Evolutionary conservation across 768 basidiomycete species (phyloP), one percentile per base, ranked within the genome.

Genomic region (Pholiota molesta): DNA sequence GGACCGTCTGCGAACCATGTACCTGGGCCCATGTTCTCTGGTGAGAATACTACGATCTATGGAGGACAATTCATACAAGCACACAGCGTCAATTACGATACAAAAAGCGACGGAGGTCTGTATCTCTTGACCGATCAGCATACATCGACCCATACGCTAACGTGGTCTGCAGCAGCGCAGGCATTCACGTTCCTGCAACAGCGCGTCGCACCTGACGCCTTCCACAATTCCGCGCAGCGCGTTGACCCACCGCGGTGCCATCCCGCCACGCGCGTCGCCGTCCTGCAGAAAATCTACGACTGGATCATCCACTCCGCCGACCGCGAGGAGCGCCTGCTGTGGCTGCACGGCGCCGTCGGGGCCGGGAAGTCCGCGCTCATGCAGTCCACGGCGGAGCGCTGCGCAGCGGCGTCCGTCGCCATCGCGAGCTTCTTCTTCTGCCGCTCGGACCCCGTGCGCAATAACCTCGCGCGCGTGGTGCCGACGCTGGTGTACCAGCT

Each of bases 221-320:
- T 65, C 11, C 64, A 65, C 21, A 58, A 67, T 51, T 65, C 68
- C 5, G 52, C 39, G 6, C 62, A 66, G 33, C 62, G 63, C 19
- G 63, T 59, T 23, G 47, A 54, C 2, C 64, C 62, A 19, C 68
- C 68, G 17, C 55, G 53, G 39, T 66, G 64, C 45, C 66, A 67
- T 57, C 57, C 62, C 5, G 58, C 55, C 17, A 66, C 64, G 7
- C 62, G 65, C 16, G 60, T 39, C 4, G 56, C 42, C 14, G 51
- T 64, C n/a, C 17, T 65, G 14, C 17, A 39, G n/a, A 1, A 5
- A 8, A 37, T 55, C 10, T 16, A 35, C 21, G 7, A 31, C 10
- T 55, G 53, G 53, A 31, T 55, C 11, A 21, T 35, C 7, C 31
- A 5, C 4, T 26, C 14, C n/a, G 23, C 42, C 0, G 1, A 44